Evolutionary conservation across 352 stramenopile species (phyloP).

Genomic region (Phytopythium chamaehyphon): DNA sequence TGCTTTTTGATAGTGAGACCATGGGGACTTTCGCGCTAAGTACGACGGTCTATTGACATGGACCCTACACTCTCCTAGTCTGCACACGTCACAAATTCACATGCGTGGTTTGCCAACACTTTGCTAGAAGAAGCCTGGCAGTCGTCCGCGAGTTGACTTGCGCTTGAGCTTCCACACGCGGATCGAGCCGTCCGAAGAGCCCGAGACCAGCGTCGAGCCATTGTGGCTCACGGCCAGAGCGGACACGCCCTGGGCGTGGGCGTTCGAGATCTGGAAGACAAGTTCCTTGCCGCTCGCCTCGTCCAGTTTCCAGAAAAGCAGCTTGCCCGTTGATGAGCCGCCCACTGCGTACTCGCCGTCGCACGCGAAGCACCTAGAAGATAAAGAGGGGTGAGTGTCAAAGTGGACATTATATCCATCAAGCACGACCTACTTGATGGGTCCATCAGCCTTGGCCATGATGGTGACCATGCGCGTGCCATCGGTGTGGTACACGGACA

Average conservation of each 20-base stretch:
- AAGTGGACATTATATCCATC: not conserved
- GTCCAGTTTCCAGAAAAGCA: conserved; percentile 83
- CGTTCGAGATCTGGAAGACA: conserved; percentile 73
- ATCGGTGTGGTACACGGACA: conserved; percentile 62
- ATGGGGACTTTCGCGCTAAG: not conserved
- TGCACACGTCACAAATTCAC: conserved; percentile 2
- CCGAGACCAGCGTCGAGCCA: conserved; percentile 54
- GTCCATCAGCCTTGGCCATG: conserved; percentile 53
- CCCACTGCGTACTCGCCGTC: conserved; percentile 75
- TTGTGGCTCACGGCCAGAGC: conserved; percentile 58
- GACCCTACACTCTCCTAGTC: not conserved
- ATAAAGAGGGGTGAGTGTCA: not conserved
- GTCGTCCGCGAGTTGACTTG: conserved; percentile 43
- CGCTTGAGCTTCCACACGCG: conserved; percentile 76
- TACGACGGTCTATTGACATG: conserved; percentile 5
- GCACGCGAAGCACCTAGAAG: conserved; percentile 66
- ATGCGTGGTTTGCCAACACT: no score
- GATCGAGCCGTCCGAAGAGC: conserved; percentile 56
- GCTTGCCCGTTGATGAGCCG: conserved; percentile 65
- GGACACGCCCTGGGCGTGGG: conserved; percentile 58
- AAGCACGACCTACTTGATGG: conserved; percentile 38
- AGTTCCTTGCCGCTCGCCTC: conserved; percentile 56
- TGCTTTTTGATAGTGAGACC: not conserved
- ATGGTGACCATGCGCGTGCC: conserved; percentile 54
- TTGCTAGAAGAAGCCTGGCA: conserved; percentile 68